phyloP scores from a whole-genome alignment of 352 stramenopile genomes.

The Globisporangium canariense region DNA sequence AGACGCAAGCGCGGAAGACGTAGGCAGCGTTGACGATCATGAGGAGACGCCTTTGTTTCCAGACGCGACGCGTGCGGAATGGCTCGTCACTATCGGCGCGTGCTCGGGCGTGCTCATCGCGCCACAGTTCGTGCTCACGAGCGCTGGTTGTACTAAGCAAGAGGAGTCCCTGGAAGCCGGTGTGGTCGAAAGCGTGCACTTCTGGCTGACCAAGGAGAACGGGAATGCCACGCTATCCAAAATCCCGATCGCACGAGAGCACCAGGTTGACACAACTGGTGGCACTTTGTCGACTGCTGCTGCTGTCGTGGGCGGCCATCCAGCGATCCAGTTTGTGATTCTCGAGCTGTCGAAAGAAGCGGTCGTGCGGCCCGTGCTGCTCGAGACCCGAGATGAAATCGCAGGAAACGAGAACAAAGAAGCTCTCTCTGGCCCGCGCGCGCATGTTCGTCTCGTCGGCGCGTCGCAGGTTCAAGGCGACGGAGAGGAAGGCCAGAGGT shows the following conservation, averaged over 20 bases:
- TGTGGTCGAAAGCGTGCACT: background rate
- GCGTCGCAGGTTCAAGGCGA: background rate
- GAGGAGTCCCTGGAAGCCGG: background rate
- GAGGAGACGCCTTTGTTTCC: background rate
- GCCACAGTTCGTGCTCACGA: slow-evolving; percentile 6
- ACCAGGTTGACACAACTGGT: background rate
- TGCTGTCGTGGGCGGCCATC: background rate
- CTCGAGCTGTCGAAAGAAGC: background rate
- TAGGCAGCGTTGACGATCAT: background rate
- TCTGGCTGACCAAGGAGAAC: background rate
- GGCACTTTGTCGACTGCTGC: no score
- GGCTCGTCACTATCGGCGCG: background rate
- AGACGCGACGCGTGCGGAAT: background rate
- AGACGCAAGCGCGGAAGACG: background rate
- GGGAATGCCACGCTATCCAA: background rate
- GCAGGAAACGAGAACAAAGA: no score
- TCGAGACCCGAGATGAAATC: background rate
- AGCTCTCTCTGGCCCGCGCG: background rate
- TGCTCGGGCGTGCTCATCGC: slow-evolving; percentile 6
- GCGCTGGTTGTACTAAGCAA: background rate
- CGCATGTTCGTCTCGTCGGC: background rate
- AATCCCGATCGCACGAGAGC: background rate
- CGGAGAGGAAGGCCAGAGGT: no score
- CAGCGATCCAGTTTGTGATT: background rate
- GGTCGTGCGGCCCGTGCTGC: background rate